Conservation (phyloP, 1,284 basidiomycete genomes). For the Pisolithus thermaeus region DNA sequence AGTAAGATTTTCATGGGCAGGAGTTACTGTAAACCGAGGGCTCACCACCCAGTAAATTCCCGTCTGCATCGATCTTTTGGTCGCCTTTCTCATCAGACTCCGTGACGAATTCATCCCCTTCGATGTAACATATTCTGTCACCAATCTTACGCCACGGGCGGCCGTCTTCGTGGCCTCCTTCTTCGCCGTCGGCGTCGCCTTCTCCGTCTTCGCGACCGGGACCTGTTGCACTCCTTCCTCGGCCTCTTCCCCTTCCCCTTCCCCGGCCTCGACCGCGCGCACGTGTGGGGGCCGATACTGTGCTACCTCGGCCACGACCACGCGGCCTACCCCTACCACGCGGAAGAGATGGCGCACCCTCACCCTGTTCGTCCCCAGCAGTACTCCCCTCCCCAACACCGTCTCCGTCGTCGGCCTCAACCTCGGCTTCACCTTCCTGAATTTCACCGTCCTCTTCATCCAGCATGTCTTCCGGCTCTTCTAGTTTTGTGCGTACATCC, state of each 20-base stretch:
- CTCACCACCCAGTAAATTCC: slow-evolving; percentile 81
- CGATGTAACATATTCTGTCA: slow-evolving; percentile 72
- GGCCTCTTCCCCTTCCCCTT: slow-evolving; percentile 29
- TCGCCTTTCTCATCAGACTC: slow-evolving; percentile 85
- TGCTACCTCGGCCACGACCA: slow-evolving; percentile 11
- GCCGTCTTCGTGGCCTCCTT: slow-evolving; percentile 40
- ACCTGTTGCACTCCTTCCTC: slow-evolving; percentile 37
- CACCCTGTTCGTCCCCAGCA: slow-evolving; percentile 20
- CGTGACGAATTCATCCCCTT: slow-evolving; percentile 85
- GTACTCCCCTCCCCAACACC: slow-evolving; percentile 24
- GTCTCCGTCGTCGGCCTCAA: slow-evolving; percentile 29
- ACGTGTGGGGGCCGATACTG: not conserved
- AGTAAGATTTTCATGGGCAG: too few species aligned
- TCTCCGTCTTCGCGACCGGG: slow-evolving; percentile 45
- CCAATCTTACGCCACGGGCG: slow-evolving; percentile 71
- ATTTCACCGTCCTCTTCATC: slow-evolving; percentile 20
- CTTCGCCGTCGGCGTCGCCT: slow-evolving; percentile 46
- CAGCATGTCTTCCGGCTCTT: slow-evolving; percentile 29
- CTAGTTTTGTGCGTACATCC: slow-evolving; percentile 24
- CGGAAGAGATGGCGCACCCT: slow-evolving; percentile 17
- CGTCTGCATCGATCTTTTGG: slow-evolving; percentile 84
- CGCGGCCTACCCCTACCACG: slow-evolving; percentile 29
- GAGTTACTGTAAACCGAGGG: not conserved
- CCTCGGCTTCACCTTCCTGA: slow-evolving; percentile 18
- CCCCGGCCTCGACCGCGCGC: slow-evolving; percentile 19